Conservation (phyloP, 148 eudicot genomes). For the Gaultheria prostrata region DNA sequence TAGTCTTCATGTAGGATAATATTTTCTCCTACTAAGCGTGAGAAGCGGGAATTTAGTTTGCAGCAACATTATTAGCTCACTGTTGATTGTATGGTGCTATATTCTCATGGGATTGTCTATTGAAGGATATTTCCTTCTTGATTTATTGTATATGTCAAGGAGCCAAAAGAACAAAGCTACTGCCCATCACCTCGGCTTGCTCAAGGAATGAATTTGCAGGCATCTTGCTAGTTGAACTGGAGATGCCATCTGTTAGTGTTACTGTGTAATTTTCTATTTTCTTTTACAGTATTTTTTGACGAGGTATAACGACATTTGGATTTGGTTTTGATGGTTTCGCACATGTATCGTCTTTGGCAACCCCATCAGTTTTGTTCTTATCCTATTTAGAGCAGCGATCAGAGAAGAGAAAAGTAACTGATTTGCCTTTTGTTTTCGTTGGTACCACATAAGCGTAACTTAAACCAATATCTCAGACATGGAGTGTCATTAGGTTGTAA, state of each 20-base stretch:
- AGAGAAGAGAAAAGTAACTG: neutral
- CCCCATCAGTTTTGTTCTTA: neutral
- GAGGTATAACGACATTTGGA: neutral
- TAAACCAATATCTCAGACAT: neutral
- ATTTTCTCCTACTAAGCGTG: neutral
- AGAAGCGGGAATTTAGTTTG: neutral
- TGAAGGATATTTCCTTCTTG: constrained; percentile 3
- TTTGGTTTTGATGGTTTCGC: neutral
- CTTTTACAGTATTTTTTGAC: neutral
- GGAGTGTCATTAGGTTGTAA: neutral
- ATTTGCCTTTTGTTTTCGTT: no score
- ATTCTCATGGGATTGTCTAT: neutral
- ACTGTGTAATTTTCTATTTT: neutral
- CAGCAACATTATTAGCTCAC: neutral
- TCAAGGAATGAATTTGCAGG: constrained; percentile 52
- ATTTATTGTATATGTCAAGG: constrained; percentile 71
- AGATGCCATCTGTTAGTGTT: neutral
- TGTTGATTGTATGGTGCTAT: neutral
- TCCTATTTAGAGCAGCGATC: neutral
- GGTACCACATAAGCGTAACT: no score
- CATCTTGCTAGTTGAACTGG: neutral
- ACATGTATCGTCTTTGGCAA: neutral
- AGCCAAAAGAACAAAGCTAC: constrained; percentile 98
- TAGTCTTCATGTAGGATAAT: neutral
- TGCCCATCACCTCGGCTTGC: constrained; percentile 89